Evolutionary conservation across 306 rosid species (phyloP).

Genomic region (Rosa chinensis): DNA sequence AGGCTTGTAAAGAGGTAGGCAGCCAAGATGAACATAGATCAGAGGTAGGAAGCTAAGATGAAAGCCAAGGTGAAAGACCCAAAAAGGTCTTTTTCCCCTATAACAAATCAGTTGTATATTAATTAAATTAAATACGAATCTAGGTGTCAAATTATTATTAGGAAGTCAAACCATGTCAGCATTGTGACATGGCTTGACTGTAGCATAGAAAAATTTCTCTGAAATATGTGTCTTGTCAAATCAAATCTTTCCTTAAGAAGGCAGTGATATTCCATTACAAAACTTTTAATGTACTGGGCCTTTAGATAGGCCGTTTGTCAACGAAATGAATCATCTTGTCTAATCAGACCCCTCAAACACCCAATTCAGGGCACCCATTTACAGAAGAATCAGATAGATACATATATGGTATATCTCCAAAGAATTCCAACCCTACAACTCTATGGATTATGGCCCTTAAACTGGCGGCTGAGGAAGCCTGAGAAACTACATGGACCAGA

Average conservation of each 20-base stretch:
- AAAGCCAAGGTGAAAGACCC: no score
- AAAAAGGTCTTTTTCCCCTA: no score
- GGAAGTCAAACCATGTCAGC: no score
- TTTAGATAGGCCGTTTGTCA: slow-evolving; percentile 4
- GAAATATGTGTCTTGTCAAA: slow-evolving; percentile 18
- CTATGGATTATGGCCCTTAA: slow-evolving; percentile 8
- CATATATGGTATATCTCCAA: slow-evolving; percentile 15
- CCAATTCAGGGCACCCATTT: neutral
- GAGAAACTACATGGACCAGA: neutral
- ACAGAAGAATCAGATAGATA: neutral
- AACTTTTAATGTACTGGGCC: slow-evolving; percentile 32
- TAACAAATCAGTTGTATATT: no score
- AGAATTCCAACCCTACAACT: slow-evolving; percentile 30
- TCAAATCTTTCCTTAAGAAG: slow-evolving; percentile 5
- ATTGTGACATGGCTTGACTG: no score
- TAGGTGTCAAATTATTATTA: no score
- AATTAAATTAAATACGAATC: no score
- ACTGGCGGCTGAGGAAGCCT: neutral
- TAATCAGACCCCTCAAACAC: slow-evolving; percentile 26
- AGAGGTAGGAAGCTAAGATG: no score
- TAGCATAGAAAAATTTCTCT: no score
- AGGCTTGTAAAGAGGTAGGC: no score
- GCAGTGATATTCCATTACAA: slow-evolving; percentile 8
- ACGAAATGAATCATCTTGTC: slow-evolving; percentile 19
- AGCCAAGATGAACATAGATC: no score